Evolutionary conservation across 306 rosid species (phyloP).

Genomic region (Phaseolus lunatus): DNA sequence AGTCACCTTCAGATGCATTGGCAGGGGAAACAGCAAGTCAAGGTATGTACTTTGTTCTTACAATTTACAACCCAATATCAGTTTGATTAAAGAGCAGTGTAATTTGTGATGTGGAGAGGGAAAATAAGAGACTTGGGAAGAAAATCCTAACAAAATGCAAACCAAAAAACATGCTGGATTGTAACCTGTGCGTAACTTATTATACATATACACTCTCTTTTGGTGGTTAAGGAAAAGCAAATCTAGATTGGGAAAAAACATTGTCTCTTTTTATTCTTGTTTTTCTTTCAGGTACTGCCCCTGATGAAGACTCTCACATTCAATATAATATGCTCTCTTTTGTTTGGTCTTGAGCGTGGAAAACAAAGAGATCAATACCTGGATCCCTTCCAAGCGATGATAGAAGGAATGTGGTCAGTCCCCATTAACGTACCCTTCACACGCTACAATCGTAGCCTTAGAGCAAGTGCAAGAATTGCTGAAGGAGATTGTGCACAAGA

Average conservation of each 20-base stretch:
- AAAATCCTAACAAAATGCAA: background rate
- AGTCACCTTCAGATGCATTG: constrained; percentile 71
- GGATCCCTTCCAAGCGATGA: constrained; percentile 55
- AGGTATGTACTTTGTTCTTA: constrained; percentile 46
- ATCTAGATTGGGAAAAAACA: background rate
- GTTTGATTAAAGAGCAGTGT: too few relatives aligned
- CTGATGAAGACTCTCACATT: constrained; percentile 80
- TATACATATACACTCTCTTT: background rate
- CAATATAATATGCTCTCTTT: constrained; percentile 69
- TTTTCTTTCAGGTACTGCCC: constrained; percentile 63
- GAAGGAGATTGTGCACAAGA: constrained; percentile 55
- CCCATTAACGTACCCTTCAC: constrained; percentile 79
- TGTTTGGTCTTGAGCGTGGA: constrained; percentile 72
- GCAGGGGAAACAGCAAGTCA: constrained; percentile 65
- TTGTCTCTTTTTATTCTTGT: background rate
- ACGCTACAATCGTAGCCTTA: constrained; percentile 66
- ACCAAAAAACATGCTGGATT: background rate
- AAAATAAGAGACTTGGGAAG: too few relatives aligned
- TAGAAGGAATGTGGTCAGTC: constrained; percentile 67
- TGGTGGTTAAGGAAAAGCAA: background rate
- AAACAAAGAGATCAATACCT: constrained; percentile 58
- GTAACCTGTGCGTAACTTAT: background rate
- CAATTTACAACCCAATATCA: constrained; percentile 6
- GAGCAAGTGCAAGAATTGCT: constrained; percentile 64
- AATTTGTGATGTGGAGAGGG: too few relatives aligned